Evolutionary conservation across 148 eudicot genomes (phyloP), one percentile per base, ranked within the genome.

Genomic region (Drosera capensis): DNA sequence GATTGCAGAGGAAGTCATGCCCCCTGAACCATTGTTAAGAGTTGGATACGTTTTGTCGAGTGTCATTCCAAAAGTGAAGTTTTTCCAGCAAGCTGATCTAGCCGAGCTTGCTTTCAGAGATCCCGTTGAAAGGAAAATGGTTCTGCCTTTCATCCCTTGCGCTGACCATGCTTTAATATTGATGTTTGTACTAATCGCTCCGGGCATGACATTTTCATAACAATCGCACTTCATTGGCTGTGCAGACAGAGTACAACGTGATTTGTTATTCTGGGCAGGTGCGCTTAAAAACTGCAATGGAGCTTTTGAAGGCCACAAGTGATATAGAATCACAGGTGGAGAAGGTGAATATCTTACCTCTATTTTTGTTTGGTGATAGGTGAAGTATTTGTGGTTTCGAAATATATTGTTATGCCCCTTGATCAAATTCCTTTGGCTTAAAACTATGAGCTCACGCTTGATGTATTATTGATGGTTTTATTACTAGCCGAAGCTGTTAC

Each of bases 81-180:
- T 87, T 49, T 77, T 87, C 40, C 74, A 78, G 23, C 61, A 67
- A 52, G 60, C 74, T 55, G 94, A 87, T 60, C 68, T 87, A 54
- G 77, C 94, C 1, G 94, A 74, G 62, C 75, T 82, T 43, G 83
- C 83, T 34, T 77, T 87, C 62, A 79, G 83, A 70, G 75, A 83
- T 42, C 25, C 34, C 53, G 71, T 67, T 54, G 77, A 87, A 37
- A 62, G 78, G 63, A 61, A 77, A 68, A 31, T 77, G 94, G 96
- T 83, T 57, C 4, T 13, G 23, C 25, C 25, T n/a, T n/a, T n/a
- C n/a, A n/a, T n/a, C n/a, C n/a, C n/a, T n/a, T n/a, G n/a, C n/a
- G n/a, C n/a, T n/a, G 22, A 3, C 20, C 34, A 23, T 20, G n/a
- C n/a, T n/a, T n/a, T n/a, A n/a, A 20, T 31, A 36, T 50, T 50